Evolutionary conservation across 148 eudicot species (phyloP).

Genomic region (Rhododendron henanense): DNA sequence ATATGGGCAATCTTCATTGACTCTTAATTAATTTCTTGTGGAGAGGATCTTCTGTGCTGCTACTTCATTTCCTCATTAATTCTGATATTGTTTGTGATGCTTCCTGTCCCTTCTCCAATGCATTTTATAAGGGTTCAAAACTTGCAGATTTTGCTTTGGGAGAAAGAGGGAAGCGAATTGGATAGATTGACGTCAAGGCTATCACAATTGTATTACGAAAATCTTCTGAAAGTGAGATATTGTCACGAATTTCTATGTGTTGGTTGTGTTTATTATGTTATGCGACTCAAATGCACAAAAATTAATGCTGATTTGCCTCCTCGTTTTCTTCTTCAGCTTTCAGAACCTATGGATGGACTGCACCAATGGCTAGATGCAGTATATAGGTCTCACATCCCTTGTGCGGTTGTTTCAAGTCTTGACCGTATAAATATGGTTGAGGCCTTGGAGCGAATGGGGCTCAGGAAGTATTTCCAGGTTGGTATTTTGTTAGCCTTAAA

Average conservation of each 20-base stretch:
- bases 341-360: conserved; percentile 76
- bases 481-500: neutral
- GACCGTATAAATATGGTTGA: conserved; percentile 70
- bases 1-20: neutral
- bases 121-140: neutral
- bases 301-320: neutral
- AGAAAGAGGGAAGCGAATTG: conserved; percentile 42
- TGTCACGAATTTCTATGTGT: neutral
- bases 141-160: conserved; percentile 70
- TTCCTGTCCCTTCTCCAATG: neutral
- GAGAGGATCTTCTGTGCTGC: neutral
- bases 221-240: conserved; percentile 59
- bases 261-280: conserved; percentile 1
- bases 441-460: conserved; percentile 67
- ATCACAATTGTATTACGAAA: conserved; percentile 65
- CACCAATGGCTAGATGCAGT: conserved; percentile 92
- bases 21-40: neutral
- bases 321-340: conserved; percentile 44
- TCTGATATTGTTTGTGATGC: neutral
- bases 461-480: conserved; percentile 85
- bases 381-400: conserved; percentile 80
- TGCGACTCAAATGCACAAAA: neutral
- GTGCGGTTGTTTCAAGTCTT: conserved; percentile 94
- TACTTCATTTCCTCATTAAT: neutral
- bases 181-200: conserved; percentile 64